phyloP scores from a whole-genome alignment of 2,329 filamentous ascomycete species.

The Paraconiothyrium sp. region DNA sequence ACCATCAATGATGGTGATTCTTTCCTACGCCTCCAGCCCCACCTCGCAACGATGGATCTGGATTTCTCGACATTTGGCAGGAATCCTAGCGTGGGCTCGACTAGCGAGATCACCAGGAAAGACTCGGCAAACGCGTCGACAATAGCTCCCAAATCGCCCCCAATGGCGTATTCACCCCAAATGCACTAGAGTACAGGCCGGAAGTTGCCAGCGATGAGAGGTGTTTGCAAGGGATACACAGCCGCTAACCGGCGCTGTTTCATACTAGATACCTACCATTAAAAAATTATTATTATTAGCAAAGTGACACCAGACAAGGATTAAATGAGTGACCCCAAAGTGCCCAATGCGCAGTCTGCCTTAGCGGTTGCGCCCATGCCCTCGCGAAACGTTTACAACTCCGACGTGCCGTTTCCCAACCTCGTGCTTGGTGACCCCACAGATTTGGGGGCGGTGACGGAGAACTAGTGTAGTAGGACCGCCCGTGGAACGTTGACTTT shows the following conservation, averaged over 20 bases:
- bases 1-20: constrained; percentile 1
- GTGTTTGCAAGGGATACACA: neutral
- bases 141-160: neutral
- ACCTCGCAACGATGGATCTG: constrained; percentile 11
- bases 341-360: neutral
- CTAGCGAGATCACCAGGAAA: constrained; percentile 9
- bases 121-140: neutral
- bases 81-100: neutral
- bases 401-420: neutral
- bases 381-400: neutral
- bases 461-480: neutral
- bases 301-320: neutral
- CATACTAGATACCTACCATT: neutral
- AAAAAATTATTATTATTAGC: neutral
- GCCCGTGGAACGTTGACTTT: neutral
- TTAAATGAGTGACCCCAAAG: neutral
- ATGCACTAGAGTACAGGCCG: neutral
- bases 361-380: neutral
- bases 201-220: neutral
- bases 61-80: constrained; percentile 11
- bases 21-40: constrained; percentile 8
- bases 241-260: neutral
- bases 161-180: neutral
- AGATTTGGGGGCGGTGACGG: neutral
- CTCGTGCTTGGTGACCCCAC: too few relatives aligned